phyloP scores from a whole-genome alignment of 495 filamentous ascomycete genomes.

The Lepidopterella palustris region DNA sequence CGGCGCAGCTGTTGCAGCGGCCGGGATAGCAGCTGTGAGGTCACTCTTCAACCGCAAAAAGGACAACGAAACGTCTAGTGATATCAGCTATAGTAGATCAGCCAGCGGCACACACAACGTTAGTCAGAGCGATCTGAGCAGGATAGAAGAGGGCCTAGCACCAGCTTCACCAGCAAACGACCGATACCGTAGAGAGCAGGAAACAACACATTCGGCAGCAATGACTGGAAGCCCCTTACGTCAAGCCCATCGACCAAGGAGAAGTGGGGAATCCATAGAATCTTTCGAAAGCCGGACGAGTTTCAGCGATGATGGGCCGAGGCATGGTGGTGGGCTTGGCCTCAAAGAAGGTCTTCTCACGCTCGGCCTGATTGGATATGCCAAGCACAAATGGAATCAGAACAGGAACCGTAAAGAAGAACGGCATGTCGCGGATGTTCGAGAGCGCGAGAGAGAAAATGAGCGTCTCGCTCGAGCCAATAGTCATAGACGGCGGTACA shows the following conservation, averaged over 20 bases:
- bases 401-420: constrained; percentile 57
- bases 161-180: constrained; percentile 34
- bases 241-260: constrained; percentile 27
- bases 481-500: constrained; percentile 40
- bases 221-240: constrained; percentile 23
- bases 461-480: constrained; percentile 51
- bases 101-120: constrained; percentile 30
- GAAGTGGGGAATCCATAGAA: constrained; percentile 37
- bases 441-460: constrained; percentile 51
- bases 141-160: constrained; percentile 37
- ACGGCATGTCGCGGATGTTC: constrained; percentile 55
- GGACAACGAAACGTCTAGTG: constrained; percentile 50
- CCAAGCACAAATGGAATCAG: constrained; percentile 59
- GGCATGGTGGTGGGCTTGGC: constrained; percentile 43
- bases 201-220: constrained; percentile 35
- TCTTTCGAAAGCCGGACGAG: constrained; percentile 32
- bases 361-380: constrained; percentile 58
- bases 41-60: constrained; percentile 52
- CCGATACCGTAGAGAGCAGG: constrained; percentile 37
- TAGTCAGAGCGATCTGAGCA: constrained; percentile 35
- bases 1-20: constrained; percentile 59
- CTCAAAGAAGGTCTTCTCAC: constrained; percentile 59
- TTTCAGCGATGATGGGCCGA: constrained; percentile 15
- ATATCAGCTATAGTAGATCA: constrained; percentile 30
- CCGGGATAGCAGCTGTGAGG: constrained; percentile 58